Percentiles rank a stretch among this genome's conserved stretches.
Evolutionary conservation across 305 asterid genomes (phyloP).

Genomic region (Solanum chacoense): DNA sequence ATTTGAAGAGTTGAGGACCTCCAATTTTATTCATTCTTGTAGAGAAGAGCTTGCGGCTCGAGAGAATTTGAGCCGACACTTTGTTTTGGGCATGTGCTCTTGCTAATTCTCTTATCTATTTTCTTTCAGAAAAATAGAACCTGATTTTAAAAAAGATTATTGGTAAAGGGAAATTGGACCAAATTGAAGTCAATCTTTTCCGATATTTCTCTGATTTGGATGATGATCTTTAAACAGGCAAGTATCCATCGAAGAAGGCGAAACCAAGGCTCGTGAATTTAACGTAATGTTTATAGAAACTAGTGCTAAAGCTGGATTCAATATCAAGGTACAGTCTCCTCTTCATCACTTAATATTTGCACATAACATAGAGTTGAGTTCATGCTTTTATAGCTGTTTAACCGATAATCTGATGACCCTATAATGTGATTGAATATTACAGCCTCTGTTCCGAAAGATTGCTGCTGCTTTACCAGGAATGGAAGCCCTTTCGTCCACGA

Average conservation of each 20-base stretch:
- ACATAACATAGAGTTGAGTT: not conserved
- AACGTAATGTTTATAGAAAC: conserved; percentile 40
- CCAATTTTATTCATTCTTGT: not conserved
- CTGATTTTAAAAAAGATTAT: not conserved
- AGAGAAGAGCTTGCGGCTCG: not conserved
- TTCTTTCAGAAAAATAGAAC: not conserved
- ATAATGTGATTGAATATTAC: conserved; percentile 3
- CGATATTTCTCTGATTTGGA: not conserved
- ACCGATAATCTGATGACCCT: not conserved
- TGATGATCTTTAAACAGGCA: conserved; percentile 16
- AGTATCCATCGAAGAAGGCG: conserved; percentile 51
- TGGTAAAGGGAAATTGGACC: not conserved
- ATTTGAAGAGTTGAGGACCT: not conserved
- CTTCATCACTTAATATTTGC: not conserved
- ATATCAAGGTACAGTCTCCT: conserved; percentile 26
- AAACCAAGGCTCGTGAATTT: conserved; percentile 35
- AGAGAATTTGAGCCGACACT: not conserved
- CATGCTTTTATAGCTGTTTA: not conserved
- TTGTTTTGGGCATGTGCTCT: not conserved
- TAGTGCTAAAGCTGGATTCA: conserved; percentile 47
- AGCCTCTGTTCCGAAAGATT: conserved; percentile 42
- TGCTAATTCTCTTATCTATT: not conserved
- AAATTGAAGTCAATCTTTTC: not conserved
- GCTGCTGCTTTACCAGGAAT: conserved; percentile 46
- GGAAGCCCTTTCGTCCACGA: conserved; percentile 38